Evolutionary conservation across 345 rosid genomes (phyloP), one percentile per base, ranked within the genome.

Genomic region (Rhizophora mangle): DNA sequence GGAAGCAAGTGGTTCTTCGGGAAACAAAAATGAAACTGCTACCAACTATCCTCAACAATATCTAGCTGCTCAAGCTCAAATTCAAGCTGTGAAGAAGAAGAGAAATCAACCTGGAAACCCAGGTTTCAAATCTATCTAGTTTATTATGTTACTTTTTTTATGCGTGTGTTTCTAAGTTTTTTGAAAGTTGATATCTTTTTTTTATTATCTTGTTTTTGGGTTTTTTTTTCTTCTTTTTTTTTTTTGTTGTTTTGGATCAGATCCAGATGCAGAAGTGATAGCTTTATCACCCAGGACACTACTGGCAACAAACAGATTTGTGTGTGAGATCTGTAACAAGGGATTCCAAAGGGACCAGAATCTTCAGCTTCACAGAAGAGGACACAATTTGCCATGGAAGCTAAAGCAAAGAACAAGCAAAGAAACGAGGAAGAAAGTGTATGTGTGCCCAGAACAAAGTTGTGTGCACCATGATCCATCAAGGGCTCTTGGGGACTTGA

Each of bases 61-160:
- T 63, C 80, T 84, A 70, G 80, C 80, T 75, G 65, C 65, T 57
- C 80, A 60, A 31, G 47, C 84, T 58, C 75, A 62, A 19, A 39
- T 30, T 8, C 60, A 56, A 24, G 29, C 60, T 6, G 68, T 63
- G 15, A 94, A 91, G 82, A 91, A 78, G 80, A 94, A 83, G 75
- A 84, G 98, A 73, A 94, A 89, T 79, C 84, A 84, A 70, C 97
- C 98, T 21, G 98, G 97, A 39, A 94, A 91, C 70, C 98, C 98
- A 85, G 98, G 97, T 94, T 8, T 58, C 46, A 52, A 26, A 34
- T 34, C 31, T 60, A 11, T 20, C 46, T 26, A 24, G 8, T 56
- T 29, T 15, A 62, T 55, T 19, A 22, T 27, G n/a, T 53, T 18
- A 8, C 63, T 63, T 64, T 70, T 31, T 39, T 61, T 13, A n/a